Percentiles rank a stretch among this genome's conserved stretches.
These are phyloP conservation scores for Aquilaria sinensis DNA, from an alignment of 345 rosid genomes.

Conservation along the genomic window DNA sequence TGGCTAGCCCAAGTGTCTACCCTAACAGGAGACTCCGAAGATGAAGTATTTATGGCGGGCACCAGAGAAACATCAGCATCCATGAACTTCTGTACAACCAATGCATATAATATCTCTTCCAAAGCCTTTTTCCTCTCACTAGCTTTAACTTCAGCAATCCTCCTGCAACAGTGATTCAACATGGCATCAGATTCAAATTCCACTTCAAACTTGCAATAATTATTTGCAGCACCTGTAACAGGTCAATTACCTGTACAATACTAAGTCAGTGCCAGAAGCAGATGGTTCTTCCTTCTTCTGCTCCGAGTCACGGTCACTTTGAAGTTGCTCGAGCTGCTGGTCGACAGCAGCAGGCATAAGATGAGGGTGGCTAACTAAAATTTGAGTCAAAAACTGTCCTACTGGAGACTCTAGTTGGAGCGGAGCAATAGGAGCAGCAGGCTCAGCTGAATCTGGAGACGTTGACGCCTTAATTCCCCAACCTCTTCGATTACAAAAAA, in stretches of 20 bases:
- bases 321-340: slow-evolving; percentile 94
- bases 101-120: slow-evolving; percentile 85
- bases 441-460: slow-evolving; percentile 43
- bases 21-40: slow-evolving; percentile 46
- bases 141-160: slow-evolving; percentile 94
- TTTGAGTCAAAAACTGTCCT: slow-evolving; percentile 91
- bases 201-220: neutral
- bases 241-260: slow-evolving; percentile 63
- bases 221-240: neutral
- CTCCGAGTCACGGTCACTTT: slow-evolving; percentile 71
- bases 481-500: slow-evolving; percentile 33
- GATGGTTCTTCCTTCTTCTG: slow-evolving; percentile 56
- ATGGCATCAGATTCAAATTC: neutral
- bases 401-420: slow-evolving; percentile 82
- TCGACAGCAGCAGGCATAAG: slow-evolving; percentile 95
- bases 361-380: slow-evolving; percentile 81
- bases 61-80: slow-evolving; percentile 77
- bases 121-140: slow-evolving; percentile 69
- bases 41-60: slow-evolving; percentile 47
- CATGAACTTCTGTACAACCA: slow-evolving; percentile 92
- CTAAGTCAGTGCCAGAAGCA: slow-evolving; percentile 67
- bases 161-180: slow-evolving; percentile 34
- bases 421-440: slow-evolving; percentile 55
- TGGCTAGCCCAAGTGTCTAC: slow-evolving; percentile 68
- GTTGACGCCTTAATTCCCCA: slow-evolving; percentile 47